Base-by-base conservation (phyloP, 2,329 filamentous ascomycete genomes). In the Clonostachys rosea region DNA sequence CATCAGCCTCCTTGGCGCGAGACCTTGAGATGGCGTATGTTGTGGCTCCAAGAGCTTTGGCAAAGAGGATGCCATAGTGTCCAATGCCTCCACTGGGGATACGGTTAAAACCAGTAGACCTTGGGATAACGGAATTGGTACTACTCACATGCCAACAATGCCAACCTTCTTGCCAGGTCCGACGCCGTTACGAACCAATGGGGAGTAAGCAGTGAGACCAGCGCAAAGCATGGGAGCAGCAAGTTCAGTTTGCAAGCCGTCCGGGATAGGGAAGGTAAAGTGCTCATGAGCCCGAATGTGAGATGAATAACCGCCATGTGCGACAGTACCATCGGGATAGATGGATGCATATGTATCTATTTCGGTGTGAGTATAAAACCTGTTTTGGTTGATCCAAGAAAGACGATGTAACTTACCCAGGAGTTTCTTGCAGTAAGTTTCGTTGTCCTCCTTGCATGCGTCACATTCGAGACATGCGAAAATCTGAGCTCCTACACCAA, bases 201-300 rank as follows among this genome's bases (percentile, higher is more conserved):
- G 88, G 5, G 78, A 78, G 60, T 79, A 94, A 0, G 85, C 78
- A 0, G 89, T 94, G 45, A 92, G 75, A 2, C 89, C 89, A 2
- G 83, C 89, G 59, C 89, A 92, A 30, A 92, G 74, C 71, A 94
- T 82, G 2, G 88, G 87, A 2, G 87, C 79, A 0, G 73, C 76
- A 2, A 70, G 59, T 34, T 75, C 70, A 0, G 71, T 71, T 8
- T 70, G 62, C 10, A 83, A 63, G 1, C 59, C 61, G n/a, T 80
- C 76, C 0, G 78, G 79, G 36, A 83, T 79, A 52, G 75, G 76
- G 55, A 82, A 75, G 16, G 68, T 68, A 49, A 89, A 91, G 63
- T 75, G 73, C 54, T 75, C 70, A 49, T 76, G 74, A 0, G 68
- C 71, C 24, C 74, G 65, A 20, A 76, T 72, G 47, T 78, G 70